Base-by-base conservation (phyloP, 2,329 filamentous ascomycete species). In the Fusarium stilboides region DNA sequence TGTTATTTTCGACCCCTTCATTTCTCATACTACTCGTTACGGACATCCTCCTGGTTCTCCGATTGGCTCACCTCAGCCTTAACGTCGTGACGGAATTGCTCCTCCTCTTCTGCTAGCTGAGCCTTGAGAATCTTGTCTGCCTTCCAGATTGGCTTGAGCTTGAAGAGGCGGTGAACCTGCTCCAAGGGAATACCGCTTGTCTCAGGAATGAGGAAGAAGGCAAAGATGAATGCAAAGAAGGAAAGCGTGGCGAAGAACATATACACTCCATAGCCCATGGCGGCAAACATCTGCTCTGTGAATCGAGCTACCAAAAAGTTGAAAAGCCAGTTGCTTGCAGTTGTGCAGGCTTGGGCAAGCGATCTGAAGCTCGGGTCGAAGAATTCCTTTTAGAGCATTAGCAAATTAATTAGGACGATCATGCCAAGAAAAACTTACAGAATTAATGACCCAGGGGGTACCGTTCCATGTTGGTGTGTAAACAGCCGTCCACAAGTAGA, bases 381-480 rank as follows among this genome's bases (percentile, higher is more conserved):
- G 81, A 91, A 90, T 56, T 62, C 60, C 60, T 62, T 3, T 3
- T 36, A 7, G 1, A 2, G 3, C 22, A 26, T 62, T 8, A 62
- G 42, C 13, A 20, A 2, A 4, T 15, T 4, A 2, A 26, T 14
- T 8, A 14, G 1, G 3, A 5, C 1, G 2, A n/a, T 8, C 1
- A 2, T 6, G 2, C 7, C 2, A 19, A 3, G 14, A 10, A 12
- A 5, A 5, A 26, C 57, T 22, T 37, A 62, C 60, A 19, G 60
- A 62, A 17, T 62, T 62, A 15, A 62, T 62, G 13, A 90, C 87
- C 88, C 88, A 90, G 0, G 88, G 88, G 0, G 87, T 89, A 6
- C 86, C 87, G 66, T 88, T 88, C 86, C 86, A 89, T 0, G 84
- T 81, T 0, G 83, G 87, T 0, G 87, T 89, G 74, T 90, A 90